Conservation (phyloP, 2,329 filamentous ascomycete species). For the Nemania bipapillata region DNA sequence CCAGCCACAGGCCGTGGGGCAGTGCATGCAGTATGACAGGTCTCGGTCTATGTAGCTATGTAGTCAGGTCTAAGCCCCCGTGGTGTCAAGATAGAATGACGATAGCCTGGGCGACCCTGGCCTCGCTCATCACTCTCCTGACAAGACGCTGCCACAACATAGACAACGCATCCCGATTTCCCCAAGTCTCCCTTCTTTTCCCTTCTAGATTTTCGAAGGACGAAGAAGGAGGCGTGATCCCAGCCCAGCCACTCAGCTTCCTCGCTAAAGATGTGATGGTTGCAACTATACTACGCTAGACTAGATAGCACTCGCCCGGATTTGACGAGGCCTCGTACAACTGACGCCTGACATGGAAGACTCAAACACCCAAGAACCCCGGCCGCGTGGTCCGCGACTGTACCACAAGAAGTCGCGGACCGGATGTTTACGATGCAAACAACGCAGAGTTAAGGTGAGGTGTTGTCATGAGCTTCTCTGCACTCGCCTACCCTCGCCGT, state of each 20-base stretch:
- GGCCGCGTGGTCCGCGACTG: conserved; percentile 49
- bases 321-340: conserved; percentile 30
- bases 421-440: conserved; percentile 49
- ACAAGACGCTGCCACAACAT: conserved; percentile 13
- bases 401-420: conserved; percentile 52
- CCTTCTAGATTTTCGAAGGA: background rate
- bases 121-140: background rate
- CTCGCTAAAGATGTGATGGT: conserved; percentile 17
- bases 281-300: conserved; percentile 16
- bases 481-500: background rate
- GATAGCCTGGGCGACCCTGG: conserved; percentile 12
- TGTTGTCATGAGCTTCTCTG: conserved; percentile 10
- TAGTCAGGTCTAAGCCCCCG: conserved; percentile 24
- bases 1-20: conserved; percentile 28
- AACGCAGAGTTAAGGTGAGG: conserved; percentile 49
- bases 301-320: conserved; percentile 22
- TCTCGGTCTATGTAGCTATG: background rate
- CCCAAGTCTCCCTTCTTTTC: background rate
- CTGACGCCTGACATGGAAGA: conserved; percentile 36
- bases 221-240: background rate
- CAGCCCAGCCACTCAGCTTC: background rate
- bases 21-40: too few relatives aligned
- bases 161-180: background rate
- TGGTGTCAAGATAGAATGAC: conserved; percentile 16
- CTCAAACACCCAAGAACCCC: conserved; percentile 38